A percentile compares a stretch with the other conserved stretches of the same genome.
phyloP scores from a whole-genome alignment of 2,329 filamentous ascomycete species.

The Didymella lethalis region DNA sequence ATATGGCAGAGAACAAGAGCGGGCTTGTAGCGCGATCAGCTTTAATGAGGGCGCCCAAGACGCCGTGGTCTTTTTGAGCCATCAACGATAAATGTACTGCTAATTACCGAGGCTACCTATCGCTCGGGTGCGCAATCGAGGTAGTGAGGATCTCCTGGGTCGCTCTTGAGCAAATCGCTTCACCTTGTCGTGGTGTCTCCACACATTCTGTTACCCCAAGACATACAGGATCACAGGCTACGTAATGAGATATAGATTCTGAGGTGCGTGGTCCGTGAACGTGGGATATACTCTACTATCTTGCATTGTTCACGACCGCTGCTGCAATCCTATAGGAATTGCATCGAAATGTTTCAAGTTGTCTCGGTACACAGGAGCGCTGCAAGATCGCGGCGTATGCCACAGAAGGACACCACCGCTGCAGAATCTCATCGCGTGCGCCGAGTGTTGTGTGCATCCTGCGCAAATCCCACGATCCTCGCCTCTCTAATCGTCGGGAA shows the following conservation, averaged over 20 bases:
- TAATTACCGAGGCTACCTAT: too few species aligned
- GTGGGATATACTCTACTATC: not conserved
- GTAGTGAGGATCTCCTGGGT: too few species aligned
- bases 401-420: slow-evolving; percentile 1
- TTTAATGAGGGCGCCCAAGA: not conserved
- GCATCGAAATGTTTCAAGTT: not conserved
- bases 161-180: too few species aligned
- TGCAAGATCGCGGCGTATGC: not conserved
- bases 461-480: slow-evolving; percentile 1
- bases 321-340: too few species aligned
- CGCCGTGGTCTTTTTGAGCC: not conserved
- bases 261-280: not conserved
- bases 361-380: not conserved
- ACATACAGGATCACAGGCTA: not conserved
- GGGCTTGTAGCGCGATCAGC: too few species aligned
- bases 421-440: not conserved
- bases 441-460: not conserved
- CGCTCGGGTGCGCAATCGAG: too few species aligned
- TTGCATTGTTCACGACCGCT: not conserved
- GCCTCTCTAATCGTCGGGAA: not conserved
- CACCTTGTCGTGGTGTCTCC: too few species aligned
- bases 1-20: too few species aligned
- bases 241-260: not conserved
- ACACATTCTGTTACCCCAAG: too few species aligned
- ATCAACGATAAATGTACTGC: not conserved